Base-by-base conservation (phyloP, 2,329 filamentous ascomycete species). In the Aureobasidium namibiae region DNA sequence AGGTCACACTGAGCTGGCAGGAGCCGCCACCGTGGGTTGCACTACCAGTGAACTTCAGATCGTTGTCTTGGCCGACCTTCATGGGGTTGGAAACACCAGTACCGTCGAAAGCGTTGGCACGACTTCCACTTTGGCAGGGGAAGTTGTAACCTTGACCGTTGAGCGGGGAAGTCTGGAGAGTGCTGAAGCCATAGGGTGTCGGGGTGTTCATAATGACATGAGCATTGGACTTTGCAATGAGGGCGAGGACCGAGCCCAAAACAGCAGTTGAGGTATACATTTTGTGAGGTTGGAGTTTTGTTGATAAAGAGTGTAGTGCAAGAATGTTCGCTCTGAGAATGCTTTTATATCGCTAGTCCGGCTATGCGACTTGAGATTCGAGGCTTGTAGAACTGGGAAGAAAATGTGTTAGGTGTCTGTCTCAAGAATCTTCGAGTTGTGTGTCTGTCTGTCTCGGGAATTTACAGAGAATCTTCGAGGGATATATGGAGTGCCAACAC, bases 21-120 rank as follows among this genome's bases (percentile, higher is more conserved):
- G 90, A 95, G 0, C 94, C 94, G 57, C 94, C 94, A 18, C 92
- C 92, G 66, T 99, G 94, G 0, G 86, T 84, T 2, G 91, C 92
- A 42, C 78, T 78, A 4, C 92, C 94, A 0, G 71, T 74, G 73
- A 96, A 91, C 1, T 75, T 72, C 2, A 96, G 79, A 0, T 75
- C 70, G 63, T 87, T 80, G 0, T 70, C 66, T 2, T 82, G 80
- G 13, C 89, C 89, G 14, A 88, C 80, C 0, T 76, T 69, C 70
- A 87, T 89, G 1, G 76, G 69, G 66, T 89, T 94, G 18, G 13
- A 29, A 29, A n/a, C 49, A 24, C 49, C 72, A 74, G 78, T 13
- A 61, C 60, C 0, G 74, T 72, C 46, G 3, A 80, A 73, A 5
- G 81, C 80, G 49, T 75, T 73, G 63, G 70, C 73, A 0, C 72